Conservation (phyloP, 306 rosid species). For the Senna tora region DNA sequence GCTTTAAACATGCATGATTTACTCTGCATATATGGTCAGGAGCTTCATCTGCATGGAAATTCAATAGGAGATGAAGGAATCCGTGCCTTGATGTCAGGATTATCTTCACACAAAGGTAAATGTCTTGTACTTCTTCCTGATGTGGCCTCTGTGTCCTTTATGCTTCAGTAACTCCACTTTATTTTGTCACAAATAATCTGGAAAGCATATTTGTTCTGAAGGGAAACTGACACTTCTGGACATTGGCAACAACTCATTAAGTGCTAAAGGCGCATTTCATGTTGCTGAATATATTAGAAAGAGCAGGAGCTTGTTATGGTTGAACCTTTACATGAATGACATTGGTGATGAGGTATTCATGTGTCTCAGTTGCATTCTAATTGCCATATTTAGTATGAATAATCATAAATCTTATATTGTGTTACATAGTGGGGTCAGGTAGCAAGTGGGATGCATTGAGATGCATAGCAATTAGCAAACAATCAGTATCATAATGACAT, state of each 20-base stretch:
- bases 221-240: conserved; percentile 84
- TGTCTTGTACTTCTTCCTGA: conserved; percentile 33
- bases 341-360: conserved; percentile 87
- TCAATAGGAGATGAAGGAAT: conserved; percentile 95
- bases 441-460: conserved; percentile 17
- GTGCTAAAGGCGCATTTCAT: conserved; percentile 80
- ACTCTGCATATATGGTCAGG: conserved; percentile 54
- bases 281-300: conserved; percentile 80
- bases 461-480: conserved; percentile 5
- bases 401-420: conserved; percentile 25
- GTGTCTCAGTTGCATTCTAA: conserved; percentile 26
- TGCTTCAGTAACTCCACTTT: conserved; percentile 11
- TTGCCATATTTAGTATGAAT: conserved; percentile 11
- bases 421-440: conserved; percentile 20
- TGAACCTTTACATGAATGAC: conserved; percentile 96
- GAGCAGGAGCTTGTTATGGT: conserved; percentile 71
- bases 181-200: conserved; percentile 39
- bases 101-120: conserved; percentile 77
- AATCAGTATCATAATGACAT: not conserved
- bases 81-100: conserved; percentile 75
- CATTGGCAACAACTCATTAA: conserved; percentile 85
- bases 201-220: conserved; percentile 45
- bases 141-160: conserved; percentile 21
- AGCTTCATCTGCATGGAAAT: conserved; percentile 94
- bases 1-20: conserved; percentile 36